phyloP scores from a whole-genome alignment of 805 yeast genomes.

The Kluyveromyces nonfermentans region DNA sequence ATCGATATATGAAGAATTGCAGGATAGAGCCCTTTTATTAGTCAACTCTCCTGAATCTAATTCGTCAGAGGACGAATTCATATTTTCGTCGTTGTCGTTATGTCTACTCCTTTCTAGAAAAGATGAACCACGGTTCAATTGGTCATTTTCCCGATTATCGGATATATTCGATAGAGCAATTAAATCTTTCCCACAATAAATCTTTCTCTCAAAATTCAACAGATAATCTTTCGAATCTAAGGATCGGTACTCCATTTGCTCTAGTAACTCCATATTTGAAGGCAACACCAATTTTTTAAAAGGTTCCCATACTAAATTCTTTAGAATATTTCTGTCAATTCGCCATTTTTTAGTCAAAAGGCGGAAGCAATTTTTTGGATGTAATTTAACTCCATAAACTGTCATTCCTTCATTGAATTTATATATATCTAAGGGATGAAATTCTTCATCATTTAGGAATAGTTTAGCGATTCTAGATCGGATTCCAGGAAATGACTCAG shows the following conservation, averaged over 20 bases:
- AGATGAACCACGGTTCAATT: no score
- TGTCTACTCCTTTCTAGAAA: no score
- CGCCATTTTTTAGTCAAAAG: constrained; percentile 9
- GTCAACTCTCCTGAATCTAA: not conserved
- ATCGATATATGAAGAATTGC: constrained; percentile 19
- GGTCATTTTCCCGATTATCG: no score
- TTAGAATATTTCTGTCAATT: constrained; percentile 8
- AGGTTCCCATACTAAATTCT: constrained; percentile 17
- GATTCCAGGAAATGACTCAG: not conserved
- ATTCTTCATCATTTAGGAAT: not conserved
- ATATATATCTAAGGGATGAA: not conserved
- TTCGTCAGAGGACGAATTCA: not conserved
- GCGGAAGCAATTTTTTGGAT: not conserved
- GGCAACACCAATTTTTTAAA: constrained; percentile 5
- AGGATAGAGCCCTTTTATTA: not conserved
- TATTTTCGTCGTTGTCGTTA: not conserved
- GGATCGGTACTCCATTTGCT: not conserved
- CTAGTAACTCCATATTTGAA: not conserved
- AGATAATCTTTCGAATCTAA: not conserved
- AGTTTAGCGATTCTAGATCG: not conserved
- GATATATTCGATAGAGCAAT: no score
- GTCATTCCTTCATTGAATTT: not conserved
- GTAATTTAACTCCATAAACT: not conserved
- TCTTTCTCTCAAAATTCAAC: not conserved
- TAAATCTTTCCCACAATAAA: not conserved